Conservation (phyloP, 2,329 filamentous ascomycete genomes). For the Aspergillus fumigatiaffinis region DNA sequence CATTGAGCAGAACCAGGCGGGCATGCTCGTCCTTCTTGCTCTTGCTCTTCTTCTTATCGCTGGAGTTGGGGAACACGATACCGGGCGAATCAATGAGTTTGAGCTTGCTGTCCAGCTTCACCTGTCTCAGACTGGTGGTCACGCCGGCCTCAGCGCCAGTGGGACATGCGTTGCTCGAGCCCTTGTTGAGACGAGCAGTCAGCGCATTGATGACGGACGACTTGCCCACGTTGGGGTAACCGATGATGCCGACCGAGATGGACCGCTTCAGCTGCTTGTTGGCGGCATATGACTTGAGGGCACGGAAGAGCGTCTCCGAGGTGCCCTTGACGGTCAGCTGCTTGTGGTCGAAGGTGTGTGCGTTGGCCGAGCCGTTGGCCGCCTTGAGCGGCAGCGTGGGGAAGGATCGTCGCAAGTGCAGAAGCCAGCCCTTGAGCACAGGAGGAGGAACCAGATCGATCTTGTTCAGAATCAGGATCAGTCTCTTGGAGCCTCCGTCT, state of each 20-base stretch:
- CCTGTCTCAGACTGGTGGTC: conserved; percentile 79
- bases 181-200: conserved; percentile 67
- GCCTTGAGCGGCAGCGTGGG: conserved; percentile 86
- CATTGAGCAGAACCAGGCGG: conserved; percentile 81
- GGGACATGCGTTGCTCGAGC: conserved; percentile 67
- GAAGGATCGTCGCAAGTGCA: conserved; percentile 81
- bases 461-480: conserved; percentile 93
- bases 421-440: conserved; percentile 79
- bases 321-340: conserved; percentile 83
- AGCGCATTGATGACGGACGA: conserved; percentile 95
- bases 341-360: conserved; percentile 88
- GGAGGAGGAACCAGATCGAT: conserved; percentile 82
- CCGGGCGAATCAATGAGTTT: conserved; percentile 91
- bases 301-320: conserved; percentile 77
- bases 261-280: conserved; percentile 81
- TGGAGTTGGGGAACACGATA: conserved; percentile 78
- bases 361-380: conserved; percentile 75
- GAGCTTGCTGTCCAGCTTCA: conserved; percentile 92
- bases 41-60: conserved; percentile 55
- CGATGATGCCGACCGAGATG: conserved; percentile 87
- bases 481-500: conserved; percentile 73
- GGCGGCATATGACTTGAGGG: conserved; percentile 83
- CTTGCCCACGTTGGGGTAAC: conserved; percentile 94
- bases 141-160: conserved; percentile 89
- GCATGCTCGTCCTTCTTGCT: conserved; percentile 70